phyloP scores from a whole-genome alignment of 306 rosid genomes.

The Nissolia schottii region DNA sequence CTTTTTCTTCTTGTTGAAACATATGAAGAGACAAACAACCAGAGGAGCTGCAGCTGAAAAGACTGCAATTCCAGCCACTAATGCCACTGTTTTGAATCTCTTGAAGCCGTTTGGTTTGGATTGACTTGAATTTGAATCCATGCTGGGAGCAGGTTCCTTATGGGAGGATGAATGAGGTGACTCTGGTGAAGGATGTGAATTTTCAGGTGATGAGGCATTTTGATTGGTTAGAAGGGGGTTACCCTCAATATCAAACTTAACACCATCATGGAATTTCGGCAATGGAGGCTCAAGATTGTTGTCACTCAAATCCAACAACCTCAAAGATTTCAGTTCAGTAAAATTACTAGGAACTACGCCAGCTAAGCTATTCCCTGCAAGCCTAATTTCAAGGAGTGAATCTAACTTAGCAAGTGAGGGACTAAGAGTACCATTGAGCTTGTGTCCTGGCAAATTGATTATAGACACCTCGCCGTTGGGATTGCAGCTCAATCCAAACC shows the following conservation, averaged over 20 bases:
- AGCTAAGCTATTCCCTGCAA: constrained; percentile 46
- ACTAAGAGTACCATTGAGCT: constrained; percentile 63
- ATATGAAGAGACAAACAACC: constrained; percentile 32
- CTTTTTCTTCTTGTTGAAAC: constrained; percentile 44
- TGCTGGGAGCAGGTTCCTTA: constrained; percentile 12
- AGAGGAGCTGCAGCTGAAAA: constrained; percentile 24
- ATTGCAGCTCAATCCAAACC: constrained; percentile 79
- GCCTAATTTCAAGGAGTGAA: constrained; percentile 56
- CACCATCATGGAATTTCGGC: constrained; percentile 46
- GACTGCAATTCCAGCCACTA: constrained; percentile 27
- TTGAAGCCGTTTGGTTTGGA: constrained; percentile 24
- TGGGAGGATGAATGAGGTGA: constrained; percentile 26
- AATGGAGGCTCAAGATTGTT: constrained; percentile 65
- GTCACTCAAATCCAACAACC: constrained; percentile 56
- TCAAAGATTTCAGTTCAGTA: constrained; percentile 46
- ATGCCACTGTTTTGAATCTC: constrained; percentile 25
- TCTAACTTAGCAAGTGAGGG: constrained; percentile 64
- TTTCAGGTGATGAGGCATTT: constrained; percentile 28
- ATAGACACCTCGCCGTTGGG: constrained; percentile 43
- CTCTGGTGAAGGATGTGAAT: constrained; percentile 27
- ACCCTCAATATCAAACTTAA: constrained; percentile 44
- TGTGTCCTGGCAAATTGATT: constrained; percentile 58
- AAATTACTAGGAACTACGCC: constrained; percentile 54
- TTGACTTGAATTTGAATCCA: constrained; percentile 25
- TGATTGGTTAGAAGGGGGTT: constrained; percentile 49